Base-by-base conservation (phyloP, 306 rosid genomes). In the Begonia fuchsioides region DNA sequence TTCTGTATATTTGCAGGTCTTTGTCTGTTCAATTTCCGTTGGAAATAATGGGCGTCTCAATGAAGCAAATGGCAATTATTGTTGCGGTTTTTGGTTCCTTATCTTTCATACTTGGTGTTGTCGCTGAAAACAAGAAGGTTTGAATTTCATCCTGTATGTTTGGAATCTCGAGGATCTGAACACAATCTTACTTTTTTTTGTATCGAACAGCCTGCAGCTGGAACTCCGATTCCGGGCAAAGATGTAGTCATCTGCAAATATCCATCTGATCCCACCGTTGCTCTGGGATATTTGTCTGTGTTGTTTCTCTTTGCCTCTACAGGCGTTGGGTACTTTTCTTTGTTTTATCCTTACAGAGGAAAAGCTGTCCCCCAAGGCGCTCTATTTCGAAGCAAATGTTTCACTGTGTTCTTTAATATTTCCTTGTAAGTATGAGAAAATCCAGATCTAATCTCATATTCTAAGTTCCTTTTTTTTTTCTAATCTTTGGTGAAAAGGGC, bases 301-400 rank as follows among this genome's bases (percentile, higher is more conserved):
- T 68, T n/a, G 12, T 81, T 86, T 61, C 86, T 86, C 52, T 9
- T 76, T 17, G 86, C 62, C 6, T 69, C 83, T 14, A 60, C 88
- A 1, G 51, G 53, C 15, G 56, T n/a, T 16, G 93, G 93, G 9
- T 74, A 69, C 53, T 18, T 72, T 12, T 69, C 95, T 35, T 11
- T 86, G 50, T 76, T 81, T 55, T 86, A 81, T 51, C 78, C 88
- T 39, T 86, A 81, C 79, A 66, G 81, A 49, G 95, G 93, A 47
- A 67, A 74, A 60, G 16, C 71, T 8, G 43, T 72, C 59, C 95
- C 95, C 1, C 81, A 76, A 39, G 71, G 72, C 12, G 66, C 64
- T 53, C 43, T 86, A 10, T 79, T 79, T 50, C 61, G 56, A 64
- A 72, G 68, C 63, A 13, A 65, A 17, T 55, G 62, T 55, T 86